Evolutionary conservation across 1,139 yeast genomes (phyloP).

Genomic region (Yamadazyma aaseri): DNA sequence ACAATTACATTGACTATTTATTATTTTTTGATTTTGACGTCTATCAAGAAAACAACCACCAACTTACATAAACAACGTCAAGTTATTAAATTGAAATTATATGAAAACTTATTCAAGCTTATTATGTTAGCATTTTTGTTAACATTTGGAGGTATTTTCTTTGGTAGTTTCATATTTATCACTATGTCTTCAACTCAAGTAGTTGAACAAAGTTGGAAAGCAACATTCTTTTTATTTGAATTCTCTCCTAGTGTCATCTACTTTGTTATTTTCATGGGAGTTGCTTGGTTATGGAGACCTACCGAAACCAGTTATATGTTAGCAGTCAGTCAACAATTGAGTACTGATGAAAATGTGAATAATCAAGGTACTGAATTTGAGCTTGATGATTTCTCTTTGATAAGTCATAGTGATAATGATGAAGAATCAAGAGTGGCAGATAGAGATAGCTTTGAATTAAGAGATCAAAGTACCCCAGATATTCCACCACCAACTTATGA

Average conservation of each 20-base stretch:
- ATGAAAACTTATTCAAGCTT: conserved; percentile 72
- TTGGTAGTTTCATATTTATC: conserved; percentile 69
- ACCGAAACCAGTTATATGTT: conserved; percentile 92
- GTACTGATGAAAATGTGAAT: conserved; percentile 66
- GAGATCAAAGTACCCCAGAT: conserved; percentile 18
- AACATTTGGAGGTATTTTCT: conserved; percentile 56
- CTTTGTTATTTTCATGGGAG: conserved; percentile 75
- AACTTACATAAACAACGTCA: conserved; percentile 83
- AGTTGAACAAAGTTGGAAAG: conserved; percentile 89
- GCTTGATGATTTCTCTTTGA: conserved; percentile 67
- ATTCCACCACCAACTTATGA: conserved; percentile 25
- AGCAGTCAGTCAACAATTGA: conserved; percentile 91
- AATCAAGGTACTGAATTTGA: conserved; percentile 62
- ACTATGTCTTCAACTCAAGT: conserved; percentile 75
- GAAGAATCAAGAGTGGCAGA: conserved; percentile 20
- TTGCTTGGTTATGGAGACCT: conserved; percentile 96
- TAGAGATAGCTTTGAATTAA: conserved; percentile 37
- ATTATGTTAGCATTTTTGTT: conserved; percentile 63
- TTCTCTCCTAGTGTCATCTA: conserved; percentile 95
- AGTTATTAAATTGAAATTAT: conserved; percentile 84
- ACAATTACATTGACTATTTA: conserved; percentile 68
- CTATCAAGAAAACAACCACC: conserved; percentile 73
- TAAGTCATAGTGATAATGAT: conserved; percentile 48
- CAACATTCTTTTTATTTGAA: conserved; percentile 82
- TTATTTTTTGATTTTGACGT: conserved; percentile 70